Evolutionary conservation across 805 yeast genomes (phyloP), one percentile per base, ranked within the genome.

Genomic region (Candida nemodendra): DNA sequence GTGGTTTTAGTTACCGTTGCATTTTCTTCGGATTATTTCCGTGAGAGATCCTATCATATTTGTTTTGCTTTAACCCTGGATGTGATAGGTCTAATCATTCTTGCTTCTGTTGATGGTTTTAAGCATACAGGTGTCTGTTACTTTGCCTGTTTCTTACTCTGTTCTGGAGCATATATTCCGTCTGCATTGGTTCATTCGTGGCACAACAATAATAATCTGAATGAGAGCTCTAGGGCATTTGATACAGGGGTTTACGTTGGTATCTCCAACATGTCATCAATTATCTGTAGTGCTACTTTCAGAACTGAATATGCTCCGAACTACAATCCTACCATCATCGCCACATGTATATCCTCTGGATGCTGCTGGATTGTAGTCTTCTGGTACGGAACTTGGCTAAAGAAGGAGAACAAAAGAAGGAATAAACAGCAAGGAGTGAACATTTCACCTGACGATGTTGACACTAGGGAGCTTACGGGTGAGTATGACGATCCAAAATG

Each of bases 201-300:
- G 50, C 50, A 46, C 32, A 43, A 46, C 30, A 46, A 46, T 26
- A 46, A 46, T 32, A 42, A 46, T 26, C 27, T 46, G 14, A 35
- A 32, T 29, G 50, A 46, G 32, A 38, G 44, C 22, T 34, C 40
- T 8, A 31, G 43, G 30, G 45, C 45, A 8, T 46, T 46, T 23
- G 45, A 46, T 33, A 40, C 41, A 11, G 50, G 50, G 23, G 39
- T 46, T n/a, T 46, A 38, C 33, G 57, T 62, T 15, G 65, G 65
- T 5, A 41, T 62, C 15, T 61, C 63, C 12, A 62, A 62, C 41
- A 58, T 64, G 15, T 61, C 65, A 11, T 62, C 65, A 0, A 48
- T 61, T 22, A 61, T 58, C 15, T 61, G 61, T 14, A 57, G 63
- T 22, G 62, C 59, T 22, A 62, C 62, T 9, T 62, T 62, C 47